Conservation (phyloP, 164 flowering plant genomes). For the Paratinospora sagittata region DNA sequence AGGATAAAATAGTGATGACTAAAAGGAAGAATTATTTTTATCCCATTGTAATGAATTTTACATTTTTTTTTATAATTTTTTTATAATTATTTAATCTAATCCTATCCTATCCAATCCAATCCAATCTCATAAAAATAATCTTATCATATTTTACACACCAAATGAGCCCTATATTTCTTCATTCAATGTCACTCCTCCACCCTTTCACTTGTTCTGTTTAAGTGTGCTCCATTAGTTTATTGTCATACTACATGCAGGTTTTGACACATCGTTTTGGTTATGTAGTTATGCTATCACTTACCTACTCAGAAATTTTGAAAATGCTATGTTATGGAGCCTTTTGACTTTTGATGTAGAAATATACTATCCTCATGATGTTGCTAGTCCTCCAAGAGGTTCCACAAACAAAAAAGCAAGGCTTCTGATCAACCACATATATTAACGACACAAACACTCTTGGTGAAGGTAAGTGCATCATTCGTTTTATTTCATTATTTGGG, state of each 20-base stretch:
- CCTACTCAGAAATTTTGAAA: conserved; percentile 70
- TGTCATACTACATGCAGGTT: conserved; percentile 40
- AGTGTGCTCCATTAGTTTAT: conserved; percentile 1
- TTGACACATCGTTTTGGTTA: conserved; percentile 80
- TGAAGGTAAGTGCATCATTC: conserved; percentile 37
- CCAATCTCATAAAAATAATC: too few species aligned
- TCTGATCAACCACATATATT: conserved; percentile 71
- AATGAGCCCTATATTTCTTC: too few species aligned
- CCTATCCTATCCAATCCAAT: too few species aligned
- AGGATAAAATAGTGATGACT: too few species aligned
- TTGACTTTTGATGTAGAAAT: conserved; percentile 74
- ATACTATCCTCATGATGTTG: conserved; percentile 55
- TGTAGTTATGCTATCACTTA: conserved; percentile 64
- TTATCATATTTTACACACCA: too few species aligned
- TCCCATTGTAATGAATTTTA: too few species aligned
- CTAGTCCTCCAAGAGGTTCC: conserved; percentile 66
- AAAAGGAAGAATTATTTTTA: too few species aligned
- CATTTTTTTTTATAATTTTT: too few species aligned
- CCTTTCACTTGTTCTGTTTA: neutral
- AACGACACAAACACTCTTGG: conserved; percentile 53
- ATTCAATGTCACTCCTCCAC: conserved; percentile 42
- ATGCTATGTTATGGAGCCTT: conserved; percentile 70
- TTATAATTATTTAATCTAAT: too few species aligned
- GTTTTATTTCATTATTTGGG: neutral
- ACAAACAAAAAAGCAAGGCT: conserved; percentile 58